Evolutionary conservation across 495 filamentous ascomycete genomes (phyloP).

Genomic region (Hypoxylon trugodes): DNA sequence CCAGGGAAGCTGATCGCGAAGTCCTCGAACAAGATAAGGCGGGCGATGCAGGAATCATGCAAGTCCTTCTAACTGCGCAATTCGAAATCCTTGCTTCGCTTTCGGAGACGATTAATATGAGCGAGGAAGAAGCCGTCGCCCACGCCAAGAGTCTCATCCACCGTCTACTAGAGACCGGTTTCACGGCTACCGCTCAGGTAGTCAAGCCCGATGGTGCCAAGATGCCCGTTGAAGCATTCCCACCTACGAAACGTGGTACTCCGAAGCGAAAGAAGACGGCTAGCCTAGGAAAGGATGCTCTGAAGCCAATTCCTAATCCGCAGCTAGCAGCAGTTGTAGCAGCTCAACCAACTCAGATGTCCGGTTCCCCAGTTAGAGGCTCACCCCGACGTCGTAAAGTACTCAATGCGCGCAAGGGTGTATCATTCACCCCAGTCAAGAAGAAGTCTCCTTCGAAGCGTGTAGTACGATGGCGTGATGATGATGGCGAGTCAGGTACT

Average conservation of each 20-base stretch:
- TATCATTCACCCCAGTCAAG: conserved; percentile 81
- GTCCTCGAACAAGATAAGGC: conserved; percentile 85
- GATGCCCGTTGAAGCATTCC: conserved; percentile 67
- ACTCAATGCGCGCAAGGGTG: conserved; percentile 73
- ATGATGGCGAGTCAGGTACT: conserved; percentile 79
- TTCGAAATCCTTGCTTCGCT: conserved; percentile 89
- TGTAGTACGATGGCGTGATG: conserved; percentile 91
- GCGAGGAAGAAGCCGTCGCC: conserved; percentile 80
- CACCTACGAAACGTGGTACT: conserved; percentile 74
- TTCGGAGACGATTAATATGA: conserved; percentile 79
- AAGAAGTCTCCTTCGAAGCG: conserved; percentile 78
- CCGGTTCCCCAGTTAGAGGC: conserved; percentile 66
- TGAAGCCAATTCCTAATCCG: conserved; percentile 48
- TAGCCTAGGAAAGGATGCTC: conserved; percentile 39
- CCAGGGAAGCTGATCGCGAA: conserved; percentile 78
- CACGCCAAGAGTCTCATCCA: conserved; percentile 81
- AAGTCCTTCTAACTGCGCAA: conserved; percentile 85
- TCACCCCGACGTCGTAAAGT: conserved; percentile 81
- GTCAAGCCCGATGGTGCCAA: conserved; percentile 87
- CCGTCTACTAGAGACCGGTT: conserved; percentile 79
- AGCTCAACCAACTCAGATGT: conserved; percentile 48
- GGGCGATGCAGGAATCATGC: conserved; percentile 78
- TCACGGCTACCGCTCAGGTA: conserved; percentile 75
- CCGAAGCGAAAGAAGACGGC: conserved; percentile 76
- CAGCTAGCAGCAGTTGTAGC: conserved; percentile 49